Conservation (phyloP, 441 rosid species). For the Monsonia emarginata region DNA sequence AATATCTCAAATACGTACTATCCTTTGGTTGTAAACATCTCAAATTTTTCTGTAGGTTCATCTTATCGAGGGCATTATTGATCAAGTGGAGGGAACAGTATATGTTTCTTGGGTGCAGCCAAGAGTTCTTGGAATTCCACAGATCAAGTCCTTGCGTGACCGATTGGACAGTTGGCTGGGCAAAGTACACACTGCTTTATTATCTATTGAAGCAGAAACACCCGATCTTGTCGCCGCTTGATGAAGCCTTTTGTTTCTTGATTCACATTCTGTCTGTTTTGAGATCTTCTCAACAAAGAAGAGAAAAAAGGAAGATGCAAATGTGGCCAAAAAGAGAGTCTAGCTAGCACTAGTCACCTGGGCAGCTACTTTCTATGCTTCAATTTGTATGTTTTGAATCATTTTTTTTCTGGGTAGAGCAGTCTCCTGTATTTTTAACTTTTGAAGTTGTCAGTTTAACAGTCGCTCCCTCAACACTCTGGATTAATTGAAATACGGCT, state of each 20-base stretch:
- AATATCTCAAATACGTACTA: background rate
- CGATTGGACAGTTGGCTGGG: conserved; percentile 65
- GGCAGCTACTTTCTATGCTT: conserved; percentile 3
- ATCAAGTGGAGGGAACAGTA: conserved; percentile 84
- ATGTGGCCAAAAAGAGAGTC: background rate
- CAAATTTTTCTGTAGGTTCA: conserved; percentile 47
- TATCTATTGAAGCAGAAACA: conserved; percentile 85
- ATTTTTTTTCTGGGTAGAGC: background rate
- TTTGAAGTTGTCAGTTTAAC: background rate
- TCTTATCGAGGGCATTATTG: conserved; percentile 74
- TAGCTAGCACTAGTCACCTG: background rate
- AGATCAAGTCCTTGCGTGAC: conserved; percentile 67
- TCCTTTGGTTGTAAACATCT: background rate
- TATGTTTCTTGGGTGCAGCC: conserved; percentile 97
- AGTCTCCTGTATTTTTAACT: background rate
- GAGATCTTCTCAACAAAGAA: background rate
- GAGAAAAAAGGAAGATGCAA: background rate
- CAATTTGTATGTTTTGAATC: background rate
- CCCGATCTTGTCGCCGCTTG: conserved; percentile 79
- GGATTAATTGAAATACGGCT: background rate
- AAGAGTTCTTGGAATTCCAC: conserved; percentile 77
- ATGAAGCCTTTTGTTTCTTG: conserved; percentile 1
- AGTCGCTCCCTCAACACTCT: background rate
- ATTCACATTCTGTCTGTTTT: conserved; percentile 4
- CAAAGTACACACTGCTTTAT: conserved; percentile 62